Evolutionary conservation across 768 basidiomycete species (phyloP), one percentile per base, ranked within the genome.

Genomic region (Suillus discolor): DNA sequence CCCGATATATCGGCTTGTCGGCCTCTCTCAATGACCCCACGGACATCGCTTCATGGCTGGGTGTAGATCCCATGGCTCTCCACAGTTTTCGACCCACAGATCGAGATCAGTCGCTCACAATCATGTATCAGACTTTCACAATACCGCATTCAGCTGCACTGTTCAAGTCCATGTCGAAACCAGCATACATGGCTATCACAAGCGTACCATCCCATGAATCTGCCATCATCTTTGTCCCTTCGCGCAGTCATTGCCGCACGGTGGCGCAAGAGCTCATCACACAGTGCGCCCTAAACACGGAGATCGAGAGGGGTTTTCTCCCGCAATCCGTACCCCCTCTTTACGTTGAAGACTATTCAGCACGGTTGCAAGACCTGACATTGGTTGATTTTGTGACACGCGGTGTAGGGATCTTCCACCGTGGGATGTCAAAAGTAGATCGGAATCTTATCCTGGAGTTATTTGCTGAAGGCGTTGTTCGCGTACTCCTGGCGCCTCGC

Each of bases 141-240:
- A 91, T 95, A 54, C 87, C 94, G 0, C 89, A 95, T 71, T 97
- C 96, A 5, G 84, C 91, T 0, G 88, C 93, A 0, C 82, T 99
- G 23, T 89, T 95, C 78, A 96, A 96, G 72, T 86, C 89, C 2
- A 97, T 99, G 90, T 87, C 92, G 57, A 96, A 94, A 74, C 95
- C 97, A 4, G 88, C 90, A 2, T 93, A 96, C 76, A 78, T 87
- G 12, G 88, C 88, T n/a, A 87, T 97, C 66, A 84, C 79, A 65
- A 73, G 78, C 16, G 79, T 79, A 3, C 74, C 80, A 2, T 71
- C 75, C 15, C 80, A 78, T 8, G 84, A 84, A 64, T 80, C 84
- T 3, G 85, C 89, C 0, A 85, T 99, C 66, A 82, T 97, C 13
- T 97, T 99, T 76, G 93, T 97, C 1, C 92, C 97, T 4, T 95